Base-by-base conservation (phyloP, 1,284 basidiomycete species). In the Trichosporon faecale region DNA sequence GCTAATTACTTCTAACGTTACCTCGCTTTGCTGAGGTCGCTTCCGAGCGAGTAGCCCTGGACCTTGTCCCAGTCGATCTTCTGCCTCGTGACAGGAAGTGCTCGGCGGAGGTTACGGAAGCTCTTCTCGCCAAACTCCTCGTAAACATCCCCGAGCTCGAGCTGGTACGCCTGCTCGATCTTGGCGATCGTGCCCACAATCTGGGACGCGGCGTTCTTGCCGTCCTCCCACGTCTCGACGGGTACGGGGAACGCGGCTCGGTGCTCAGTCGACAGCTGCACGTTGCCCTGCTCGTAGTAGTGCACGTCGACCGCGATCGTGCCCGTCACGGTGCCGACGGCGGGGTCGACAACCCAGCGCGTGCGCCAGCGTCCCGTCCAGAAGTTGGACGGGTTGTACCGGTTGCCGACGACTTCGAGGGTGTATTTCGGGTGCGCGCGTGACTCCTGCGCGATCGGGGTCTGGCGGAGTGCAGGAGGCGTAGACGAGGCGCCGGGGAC, bases 231-330 rank as follows among this genome's bases (percentile, higher is more conserved):
- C 2, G 86, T 84, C 2, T 85, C 79, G 55, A 90, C 84, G 2
- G 92, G 90, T 46, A 93, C 86, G 4, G 86, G 82, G 76, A 94
- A 86, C 7, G 88, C 87, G 44, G 91, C 82, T 16, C 85, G 84
- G 78, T 94, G 91, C 2, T 86, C 88, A 7, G 94, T 91, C 27
- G 89, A 86, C 37, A 98, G 87, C 88, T 97, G 95, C 73, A 94
- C 95, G 79, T 95, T 95, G 77, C 94, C 95, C 83, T 96, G 94
- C 82, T 98, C 95, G 79, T 94, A 98, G 80, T 98, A 98, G 82
- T 98, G 95, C 27, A 96, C 91, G 77, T 94, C 92, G 63, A 94
- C 88, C 23, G 90, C 84, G 31, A 95, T 88, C 74, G 85, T 89
- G 0, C 94, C 85, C 5, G 72, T 69, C 12, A 86, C 76, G 8